Base-by-base conservation (phyloP, 352 stramenopile species). In the Halophytophthora polymorphica region DNA sequence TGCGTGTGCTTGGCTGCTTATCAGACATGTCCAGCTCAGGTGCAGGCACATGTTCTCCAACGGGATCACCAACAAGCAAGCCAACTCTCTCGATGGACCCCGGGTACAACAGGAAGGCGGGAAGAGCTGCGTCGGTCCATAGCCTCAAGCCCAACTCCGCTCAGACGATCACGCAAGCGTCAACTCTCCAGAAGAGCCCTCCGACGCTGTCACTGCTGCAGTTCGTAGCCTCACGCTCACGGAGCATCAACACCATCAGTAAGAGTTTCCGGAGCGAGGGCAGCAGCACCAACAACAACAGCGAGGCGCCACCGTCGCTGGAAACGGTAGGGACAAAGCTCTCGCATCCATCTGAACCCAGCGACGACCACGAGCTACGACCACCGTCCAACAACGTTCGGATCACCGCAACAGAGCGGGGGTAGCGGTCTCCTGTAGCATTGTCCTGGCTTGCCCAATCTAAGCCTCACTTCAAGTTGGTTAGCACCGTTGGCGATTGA, bases 1-100 rank as follows among this genome's bases (percentile, higher is more conserved):
- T 79, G 14, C 61, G 62, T 12, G 73, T 86, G 17, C 55, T 86
- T 25, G 71, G 50, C 35, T 78, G 59, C 40, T 15, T 83, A 13
- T 57, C 55, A 13, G 46, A 58, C 12, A 61, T 65, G 18, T 11
- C 49, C 0, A 68, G 56, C 17, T 22, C 36, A 14, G n/a, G 35
- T 3, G 38, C 21, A 35, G 15, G 34, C 8, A 43, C 34, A 42
- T 41, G 51, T 3, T 40, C 42, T 17, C 35, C 21, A 3, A 34
- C 64, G 28, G 8, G 48, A 40, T 46, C 52, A 4, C 42, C 53
- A 1, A 36, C 36, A n/a, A 37, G 50, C 0, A 66, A 52, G 15
- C 17, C 53, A 7, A 46, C 59, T 23, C n/a, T 60, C 14, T 52
- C 40, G 5, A 45, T 37, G 31, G 29, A 29, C 18, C 33, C 45